phyloP scores from a whole-genome alignment of 116 monocot species.

The Phalaenopsis hybrid region DNA sequence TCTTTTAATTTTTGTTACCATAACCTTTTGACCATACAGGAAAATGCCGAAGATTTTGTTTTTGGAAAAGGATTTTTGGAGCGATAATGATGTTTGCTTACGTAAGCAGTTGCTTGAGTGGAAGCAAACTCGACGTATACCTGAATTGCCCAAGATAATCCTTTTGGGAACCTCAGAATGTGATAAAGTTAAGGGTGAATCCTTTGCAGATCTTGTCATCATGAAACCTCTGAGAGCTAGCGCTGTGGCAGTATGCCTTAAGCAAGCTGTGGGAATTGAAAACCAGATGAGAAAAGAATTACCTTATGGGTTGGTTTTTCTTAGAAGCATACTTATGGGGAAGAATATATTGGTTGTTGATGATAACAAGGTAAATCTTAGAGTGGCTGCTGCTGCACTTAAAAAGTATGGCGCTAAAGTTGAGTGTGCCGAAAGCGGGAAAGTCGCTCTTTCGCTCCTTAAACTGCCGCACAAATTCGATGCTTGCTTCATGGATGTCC shows the following conservation, averaged over 20 bases:
- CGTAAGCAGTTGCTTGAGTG: slow-evolving; percentile 24
- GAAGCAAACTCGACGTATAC: slow-evolving; percentile 24
- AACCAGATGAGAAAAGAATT: slow-evolving; percentile 33
- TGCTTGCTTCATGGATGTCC: slow-evolving; percentile 98
- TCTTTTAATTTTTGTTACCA: background rate
- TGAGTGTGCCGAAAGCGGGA: slow-evolving; percentile 83
- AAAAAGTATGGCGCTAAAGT: slow-evolving; percentile 88
- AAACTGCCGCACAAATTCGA: slow-evolving; percentile 76
- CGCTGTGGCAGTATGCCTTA: slow-evolving; percentile 63
- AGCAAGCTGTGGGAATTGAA: slow-evolving; percentile 48
- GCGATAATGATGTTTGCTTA: slow-evolving; percentile 14
- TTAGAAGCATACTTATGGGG: slow-evolving; percentile 50
- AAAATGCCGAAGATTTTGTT: slow-evolving; percentile 38
- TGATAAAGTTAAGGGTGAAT: slow-evolving; percentile 34
- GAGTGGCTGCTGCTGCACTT: slow-evolving; percentile 77
- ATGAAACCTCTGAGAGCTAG: slow-evolving; percentile 85
- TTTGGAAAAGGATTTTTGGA: slow-evolving; percentile 64
- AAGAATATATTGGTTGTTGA: slow-evolving; percentile 96
- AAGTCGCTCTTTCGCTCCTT: slow-evolving; percentile 73
- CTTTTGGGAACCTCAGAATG: slow-evolving; percentile 59
- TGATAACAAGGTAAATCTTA: slow-evolving; percentile 87
- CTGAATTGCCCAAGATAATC: slow-evolving; percentile 41
- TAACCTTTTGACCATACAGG: background rate
- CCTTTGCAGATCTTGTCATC: slow-evolving; percentile 42
- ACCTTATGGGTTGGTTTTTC: slow-evolving; percentile 35